Evolutionary conservation across 2,329 filamentous ascomycete species (phyloP), one percentile per base, ranked within the genome.

Genomic region (Dissoconium aciculare): DNA sequence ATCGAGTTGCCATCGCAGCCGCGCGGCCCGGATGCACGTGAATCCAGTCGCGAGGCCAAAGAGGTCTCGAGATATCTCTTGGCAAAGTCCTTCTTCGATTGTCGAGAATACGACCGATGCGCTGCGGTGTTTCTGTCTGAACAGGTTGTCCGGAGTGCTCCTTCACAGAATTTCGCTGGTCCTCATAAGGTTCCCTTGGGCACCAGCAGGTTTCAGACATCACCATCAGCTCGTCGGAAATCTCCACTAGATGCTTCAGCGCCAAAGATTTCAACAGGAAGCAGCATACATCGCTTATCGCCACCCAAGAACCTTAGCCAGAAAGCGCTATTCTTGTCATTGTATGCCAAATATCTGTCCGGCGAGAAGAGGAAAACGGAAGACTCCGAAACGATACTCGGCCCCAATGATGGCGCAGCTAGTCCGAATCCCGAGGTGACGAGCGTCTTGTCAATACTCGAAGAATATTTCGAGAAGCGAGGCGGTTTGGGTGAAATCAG

Each of bases 331-430:
- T 98, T 98, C 50, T 66, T 98, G 8, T 79, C 84, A 0, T 63
- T 95, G 3, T 98, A 98, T 49, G 82, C 89, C 26, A 91, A 87
- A 50, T 84, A 85, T 51, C 71, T 95, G 40, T 79, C 85, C 0
- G 89, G 89, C 2, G 89, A 98, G 63, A 94, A 95, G 63, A 74
- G 82, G 41, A 93, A 87, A 56, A 82, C 93, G 46, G 89, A 98
- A 55, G 87, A 95, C 35, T 83, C 81, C 13, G 89, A 98, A 58
- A 94, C 94, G 79, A 81, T 98, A 30, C 73, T 95, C 57, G 89
- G 89, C 0, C 87, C 89, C 1, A 76, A 85, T 35, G 89, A 98
- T 55, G 74, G 83, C 10, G 84, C 85, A 1, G 75, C 76, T 17
- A 80, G 82, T 2, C 58, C 73, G 36, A 98, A 98, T 54, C 83